A percentile compares a stretch with the other conserved stretches of the same genome.
phyloP scores from a whole-genome alignment of 2,329 filamentous ascomycete species.

The Chrysoporthe cubensis region DNA sequence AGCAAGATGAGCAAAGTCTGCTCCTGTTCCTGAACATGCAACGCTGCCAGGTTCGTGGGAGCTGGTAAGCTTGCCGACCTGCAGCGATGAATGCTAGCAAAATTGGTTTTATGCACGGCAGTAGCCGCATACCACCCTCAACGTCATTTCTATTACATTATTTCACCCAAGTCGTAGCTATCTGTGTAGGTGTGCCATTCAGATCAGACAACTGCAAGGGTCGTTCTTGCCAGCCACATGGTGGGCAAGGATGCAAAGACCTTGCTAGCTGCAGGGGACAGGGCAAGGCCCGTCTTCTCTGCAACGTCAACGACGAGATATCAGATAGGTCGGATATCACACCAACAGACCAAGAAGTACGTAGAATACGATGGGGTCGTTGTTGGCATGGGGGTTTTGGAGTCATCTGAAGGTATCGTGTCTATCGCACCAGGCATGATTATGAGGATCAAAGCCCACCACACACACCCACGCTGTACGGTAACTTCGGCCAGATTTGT shows the following conservation, averaged over 20 bases:
- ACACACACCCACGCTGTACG: neutral
- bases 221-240: conserved; percentile 23
- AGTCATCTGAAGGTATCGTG: neutral
- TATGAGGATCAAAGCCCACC: neutral
- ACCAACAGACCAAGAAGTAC: neutral
- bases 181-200: conserved; percentile 27
- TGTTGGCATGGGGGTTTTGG: neutral
- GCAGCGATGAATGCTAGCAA: conserved; percentile 2
- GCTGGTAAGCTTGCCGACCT: neutral
- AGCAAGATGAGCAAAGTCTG: neutral
- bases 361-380: neutral
- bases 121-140: neutral
- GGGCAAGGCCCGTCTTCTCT: conserved; percentile 21
- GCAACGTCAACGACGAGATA: conserved; percentile 14
- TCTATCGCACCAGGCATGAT: neutral
- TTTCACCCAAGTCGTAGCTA: conserved; percentile 7
- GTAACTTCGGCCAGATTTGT: neutral
- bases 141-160: neutral
- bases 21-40: neutral
- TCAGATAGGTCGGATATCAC: conserved; percentile 1
- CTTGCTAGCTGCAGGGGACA: conserved; percentile 24
- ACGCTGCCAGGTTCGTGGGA: neutral
- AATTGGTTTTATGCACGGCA: conserved; percentile 9
- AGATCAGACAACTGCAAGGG: conserved; percentile 23
- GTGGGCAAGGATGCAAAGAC: conserved; percentile 26